These are phyloP conservation scores for Magnusiomyces clavatus DNA, from an alignment of 1,139 yeast genomes.

Conservation along the genomic window DNA sequence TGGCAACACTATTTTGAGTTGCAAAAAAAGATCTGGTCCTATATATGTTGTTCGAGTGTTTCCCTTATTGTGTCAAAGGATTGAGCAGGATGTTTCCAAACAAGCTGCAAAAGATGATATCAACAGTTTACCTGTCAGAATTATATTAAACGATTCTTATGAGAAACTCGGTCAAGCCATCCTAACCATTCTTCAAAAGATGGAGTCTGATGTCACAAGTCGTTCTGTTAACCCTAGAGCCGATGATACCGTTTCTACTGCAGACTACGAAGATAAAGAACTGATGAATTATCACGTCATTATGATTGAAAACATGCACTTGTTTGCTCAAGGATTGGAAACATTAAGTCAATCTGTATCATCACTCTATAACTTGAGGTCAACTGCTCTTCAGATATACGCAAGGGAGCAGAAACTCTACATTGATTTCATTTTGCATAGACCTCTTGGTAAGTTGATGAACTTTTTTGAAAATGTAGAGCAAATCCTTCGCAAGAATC, in stretches of 20 bases:
- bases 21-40: conserved; percentile 37
- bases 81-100: conserved; percentile 25
- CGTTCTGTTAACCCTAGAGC: conserved; percentile 3
- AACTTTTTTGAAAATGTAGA: conserved; percentile 63
- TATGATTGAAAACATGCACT: conserved; percentile 56
- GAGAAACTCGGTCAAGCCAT: conserved; percentile 30
- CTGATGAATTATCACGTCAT: conserved; percentile 50
- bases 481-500: conserved; percentile 38
- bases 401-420: conserved; percentile 41
- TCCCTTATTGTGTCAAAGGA: conserved; percentile 38
- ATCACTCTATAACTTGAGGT: conserved; percentile 28
- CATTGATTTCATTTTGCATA: conserved; percentile 45
- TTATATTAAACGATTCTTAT: conserved; percentile 40
- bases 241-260: conserved; percentile 16
- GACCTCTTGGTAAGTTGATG: conserved; percentile 55
- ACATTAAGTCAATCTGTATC: conserved; percentile 30
- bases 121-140: conserved; percentile 26
- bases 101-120: conserved; percentile 22
- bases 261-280: conserved; percentile 48
- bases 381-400: conserved; percentile 34
- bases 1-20: conserved; percentile 44
- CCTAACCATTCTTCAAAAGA: conserved; percentile 27
- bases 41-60: conserved; percentile 39
- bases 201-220: conserved; percentile 17
- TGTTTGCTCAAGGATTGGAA: conserved; percentile 45